These are phyloP conservation scores for Glonium stellatum DNA, from an alignment of 495 filamentous ascomycete genomes.

Conservation along the genomic window DNA sequence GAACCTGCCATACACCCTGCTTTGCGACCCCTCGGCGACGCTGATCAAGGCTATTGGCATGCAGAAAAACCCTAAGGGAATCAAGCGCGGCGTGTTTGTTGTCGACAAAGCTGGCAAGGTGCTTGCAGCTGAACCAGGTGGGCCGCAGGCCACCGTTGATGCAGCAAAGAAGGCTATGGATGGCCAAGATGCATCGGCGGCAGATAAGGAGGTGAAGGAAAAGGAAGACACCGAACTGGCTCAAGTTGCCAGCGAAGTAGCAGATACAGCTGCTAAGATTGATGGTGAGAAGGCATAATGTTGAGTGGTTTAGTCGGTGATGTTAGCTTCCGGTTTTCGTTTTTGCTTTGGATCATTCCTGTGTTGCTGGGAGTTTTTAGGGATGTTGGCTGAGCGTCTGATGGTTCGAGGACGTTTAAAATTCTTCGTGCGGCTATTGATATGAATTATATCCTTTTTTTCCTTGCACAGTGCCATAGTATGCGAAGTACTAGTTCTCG, in stretches of 20 bases:
- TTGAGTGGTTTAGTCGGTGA: background rate
- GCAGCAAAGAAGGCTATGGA: slow-evolving; percentile 48
- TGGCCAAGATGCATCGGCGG: slow-evolving; percentile 5
- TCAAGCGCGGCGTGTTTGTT: slow-evolving; percentile 76
- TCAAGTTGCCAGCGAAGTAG: slow-evolving; percentile 32
- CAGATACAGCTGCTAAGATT: slow-evolving; percentile 33
- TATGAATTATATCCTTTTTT: no score
- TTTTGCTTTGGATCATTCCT: background rate
- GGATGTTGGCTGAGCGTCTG: background rate
- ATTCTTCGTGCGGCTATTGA: no score
- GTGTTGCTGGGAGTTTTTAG: background rate
- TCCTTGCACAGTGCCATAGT: no score
- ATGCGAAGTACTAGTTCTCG: no score
- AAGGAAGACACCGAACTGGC: slow-evolving; percentile 27
- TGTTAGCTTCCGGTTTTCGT: background rate
- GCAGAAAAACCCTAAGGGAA: slow-evolving; percentile 45
- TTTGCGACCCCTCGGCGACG: slow-evolving; percentile 69
- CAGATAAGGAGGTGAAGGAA: slow-evolving; percentile 8
- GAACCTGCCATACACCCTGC: slow-evolving; percentile 75
- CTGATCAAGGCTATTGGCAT: slow-evolving; percentile 46
- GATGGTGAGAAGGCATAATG: slow-evolving; percentile 25
- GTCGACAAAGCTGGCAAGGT: slow-evolving; percentile 70
- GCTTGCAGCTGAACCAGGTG: slow-evolving; percentile 52
- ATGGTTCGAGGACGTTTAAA: background rate
- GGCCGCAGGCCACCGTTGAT: slow-evolving; percentile 53